These are phyloP conservation scores for Rhizophora mangle DNA, from an alignment of 345 rosid species.

Conservation along the genomic window DNA sequence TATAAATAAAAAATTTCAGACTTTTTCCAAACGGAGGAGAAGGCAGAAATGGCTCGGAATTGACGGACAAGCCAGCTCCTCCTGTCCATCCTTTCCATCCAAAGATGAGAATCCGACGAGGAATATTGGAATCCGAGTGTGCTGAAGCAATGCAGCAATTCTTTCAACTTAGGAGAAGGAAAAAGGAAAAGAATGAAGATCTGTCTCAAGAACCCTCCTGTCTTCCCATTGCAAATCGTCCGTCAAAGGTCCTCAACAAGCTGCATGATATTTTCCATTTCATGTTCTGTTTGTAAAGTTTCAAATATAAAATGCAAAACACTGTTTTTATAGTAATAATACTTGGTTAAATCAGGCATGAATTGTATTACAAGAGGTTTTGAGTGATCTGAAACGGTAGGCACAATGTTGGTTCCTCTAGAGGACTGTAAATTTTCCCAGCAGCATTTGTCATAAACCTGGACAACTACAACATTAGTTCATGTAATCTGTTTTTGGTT, in stretches of 20 bases:
- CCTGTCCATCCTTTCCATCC: conserved; percentile 95
- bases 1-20: conserved; percentile 37
- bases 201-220: conserved; percentile 41
- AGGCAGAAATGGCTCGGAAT: conserved; percentile 39
- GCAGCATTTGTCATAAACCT: no score
- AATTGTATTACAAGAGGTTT: no score
- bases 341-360: neutral
- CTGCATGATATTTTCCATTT: conserved; percentile 70
- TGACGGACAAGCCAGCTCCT: conserved; percentile 59
- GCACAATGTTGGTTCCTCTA: no score
- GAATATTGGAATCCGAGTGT: conserved; percentile 74
- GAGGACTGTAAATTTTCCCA: no score
- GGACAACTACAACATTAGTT: no score
- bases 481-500: no score
- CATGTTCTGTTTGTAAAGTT: conserved; percentile 57
- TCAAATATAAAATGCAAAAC: neutral
- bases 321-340: neutral
- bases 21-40: conserved; percentile 56
- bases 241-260: conserved; percentile 64
- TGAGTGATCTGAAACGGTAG: no score
- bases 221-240: conserved; percentile 54
- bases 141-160: conserved; percentile 85
- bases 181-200: conserved; percentile 51
- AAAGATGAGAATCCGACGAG: conserved; percentile 74
- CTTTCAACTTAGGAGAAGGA: conserved; percentile 86